A percentile compares a stretch with the other conserved stretches of the same genome.
phyloP scores from a whole-genome alignment of 2,329 filamentous ascomycete species.

The Aspergillus fijiensis region DNA sequence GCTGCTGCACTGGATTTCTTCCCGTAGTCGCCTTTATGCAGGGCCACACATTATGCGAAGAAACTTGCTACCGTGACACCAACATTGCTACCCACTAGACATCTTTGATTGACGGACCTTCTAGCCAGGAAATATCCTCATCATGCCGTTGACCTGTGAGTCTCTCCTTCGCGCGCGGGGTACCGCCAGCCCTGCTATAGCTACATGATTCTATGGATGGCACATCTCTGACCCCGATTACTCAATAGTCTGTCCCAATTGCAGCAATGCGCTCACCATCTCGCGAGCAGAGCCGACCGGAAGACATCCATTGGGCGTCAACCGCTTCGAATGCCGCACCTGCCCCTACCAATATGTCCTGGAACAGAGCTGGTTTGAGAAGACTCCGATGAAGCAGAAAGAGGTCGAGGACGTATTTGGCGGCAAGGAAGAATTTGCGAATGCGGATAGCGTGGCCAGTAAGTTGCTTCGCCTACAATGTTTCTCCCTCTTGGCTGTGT shows the following conservation, averaged over 20 bases:
- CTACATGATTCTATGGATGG: not conserved
- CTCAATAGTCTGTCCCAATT: slow-evolving; percentile 49
- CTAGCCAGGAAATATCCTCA: slow-evolving; percentile 10
- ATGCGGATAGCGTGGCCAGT: slow-evolving; percentile 77
- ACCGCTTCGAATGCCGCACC: slow-evolving; percentile 91
- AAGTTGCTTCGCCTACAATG: slow-evolving; percentile 26
- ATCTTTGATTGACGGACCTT: slow-evolving; percentile 5
- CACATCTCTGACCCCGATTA: slow-evolving; percentile 12
- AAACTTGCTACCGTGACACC: slow-evolving; percentile 2
- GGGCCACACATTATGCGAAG: slow-evolving; percentile 3
- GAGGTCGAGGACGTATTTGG: slow-evolving; percentile 89
- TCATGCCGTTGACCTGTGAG: slow-evolving; percentile 43
- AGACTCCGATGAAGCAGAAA: slow-evolving; percentile 75
- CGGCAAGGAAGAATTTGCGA: slow-evolving; percentile 83
- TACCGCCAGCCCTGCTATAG: not conserved
- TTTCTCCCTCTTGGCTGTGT: not conserved
- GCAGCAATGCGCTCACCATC: slow-evolving; percentile 51
- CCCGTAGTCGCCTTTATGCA: slow-evolving; percentile 3
- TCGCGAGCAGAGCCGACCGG: slow-evolving; percentile 40
- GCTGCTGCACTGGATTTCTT: slow-evolving; percentile 5
- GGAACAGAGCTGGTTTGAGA: slow-evolving; percentile 76
- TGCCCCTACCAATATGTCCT: slow-evolving; percentile 91
- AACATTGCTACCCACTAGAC: not conserved
- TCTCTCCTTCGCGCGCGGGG: slow-evolving; percentile 1
- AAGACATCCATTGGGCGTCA: slow-evolving; percentile 50